Evolutionary conservation across 2,329 filamentous ascomycete species (phyloP), one percentile per base, ranked within the genome.

Genomic region (Pseudodiploospora longispora): DNA sequence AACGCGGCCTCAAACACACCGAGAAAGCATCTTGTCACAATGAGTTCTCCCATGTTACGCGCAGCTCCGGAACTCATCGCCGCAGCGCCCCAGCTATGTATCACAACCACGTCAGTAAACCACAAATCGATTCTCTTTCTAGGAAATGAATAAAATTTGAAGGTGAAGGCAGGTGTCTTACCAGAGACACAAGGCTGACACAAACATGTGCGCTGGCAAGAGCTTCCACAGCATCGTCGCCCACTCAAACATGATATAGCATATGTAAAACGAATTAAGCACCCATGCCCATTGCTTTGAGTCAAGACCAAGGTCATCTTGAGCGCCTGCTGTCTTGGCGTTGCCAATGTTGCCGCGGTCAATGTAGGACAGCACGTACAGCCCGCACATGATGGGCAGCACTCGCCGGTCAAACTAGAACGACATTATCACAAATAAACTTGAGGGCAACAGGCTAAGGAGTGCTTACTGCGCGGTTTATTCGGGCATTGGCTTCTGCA

Each of bases 1-100:
- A 69, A 72, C 1, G 62, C 69, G 10, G 69, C 67, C 51, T 71
- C 68, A 19, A 66, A 66, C 27, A 64, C 61, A 39, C 69, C 70
- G 3, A 73, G 31, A 10, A 44, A 35, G 27, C 31, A 36, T 10
- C 42, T 12, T 27, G 33, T 32, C 56, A 35, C 69, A 60, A 44
- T 10, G 19, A 41, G 10, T 2, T 31, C 30, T 4, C 8, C 37
- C 3, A 40, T 19, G 10, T 40, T 36, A 6, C 40, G 42, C 10
- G 32, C 38, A 9, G 38, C 37, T n/a, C 31, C 40, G 6, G 31
- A 41, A 30, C 31, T n/a, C 35, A 31, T 33, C 12, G 41, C 41
- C 9, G 36, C 31, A 10, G 29, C 31, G 12, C 36, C 41, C 41
- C 41, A 43, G 9, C 36, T 38, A 3, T 6, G 19, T 19, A 19